A percentile compares a stretch with the other conserved stretches of the same genome.
Evolutionary conservation across 2,329 filamentous ascomycete species (phyloP).

Genomic region (Ascochyta pisi): DNA sequence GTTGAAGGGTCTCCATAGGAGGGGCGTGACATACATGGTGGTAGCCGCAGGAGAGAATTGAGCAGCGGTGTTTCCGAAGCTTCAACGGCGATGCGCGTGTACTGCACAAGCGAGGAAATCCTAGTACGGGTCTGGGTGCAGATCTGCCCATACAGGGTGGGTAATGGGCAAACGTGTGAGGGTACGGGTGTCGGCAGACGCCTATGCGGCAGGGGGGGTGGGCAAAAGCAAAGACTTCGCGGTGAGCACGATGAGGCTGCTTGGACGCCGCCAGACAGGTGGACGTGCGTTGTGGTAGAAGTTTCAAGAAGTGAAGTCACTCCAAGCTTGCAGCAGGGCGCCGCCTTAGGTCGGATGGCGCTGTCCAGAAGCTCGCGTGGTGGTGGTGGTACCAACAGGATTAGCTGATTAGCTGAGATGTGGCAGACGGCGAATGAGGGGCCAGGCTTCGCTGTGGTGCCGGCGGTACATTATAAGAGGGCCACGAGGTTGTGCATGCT

Average conservation of each 20-base stretch:
- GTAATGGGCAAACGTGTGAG: slow-evolving; percentile 24
- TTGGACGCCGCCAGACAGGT: slow-evolving; percentile 22
- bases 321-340: slow-evolving; percentile 29
- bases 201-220: slow-evolving; percentile 37
- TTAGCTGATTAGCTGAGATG: slow-evolving; percentile 39
- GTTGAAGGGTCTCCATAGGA: slow-evolving; percentile 45
- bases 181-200: slow-evolving; percentile 37
- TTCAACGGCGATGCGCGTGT: slow-evolving; percentile 31
- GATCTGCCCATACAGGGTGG: slow-evolving; percentile 44
- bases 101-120: slow-evolving; percentile 41
- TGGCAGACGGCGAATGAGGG: slow-evolving; percentile 36
- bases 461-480: slow-evolving; percentile 38
- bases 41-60: slow-evolving; percentile 30
- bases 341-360: slow-evolving; percentile 27
- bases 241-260: slow-evolving; percentile 31
- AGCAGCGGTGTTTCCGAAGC: slow-evolving; percentile 9
- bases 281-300: slow-evolving; percentile 40
- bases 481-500: slow-evolving; percentile 46
- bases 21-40: slow-evolving; percentile 48
- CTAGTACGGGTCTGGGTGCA: slow-evolving; percentile 28
- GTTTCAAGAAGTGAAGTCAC: slow-evolving; percentile 39
- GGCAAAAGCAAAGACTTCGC: slow-evolving; percentile 33
- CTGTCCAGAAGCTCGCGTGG: slow-evolving; percentile 36
- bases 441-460: slow-evolving; percentile 30
- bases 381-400: slow-evolving; percentile 24